These are phyloP conservation scores for Xylaria bambusicola DNA, from an alignment of 495 filamentous ascomycete species.

Conservation along the genomic window DNA sequence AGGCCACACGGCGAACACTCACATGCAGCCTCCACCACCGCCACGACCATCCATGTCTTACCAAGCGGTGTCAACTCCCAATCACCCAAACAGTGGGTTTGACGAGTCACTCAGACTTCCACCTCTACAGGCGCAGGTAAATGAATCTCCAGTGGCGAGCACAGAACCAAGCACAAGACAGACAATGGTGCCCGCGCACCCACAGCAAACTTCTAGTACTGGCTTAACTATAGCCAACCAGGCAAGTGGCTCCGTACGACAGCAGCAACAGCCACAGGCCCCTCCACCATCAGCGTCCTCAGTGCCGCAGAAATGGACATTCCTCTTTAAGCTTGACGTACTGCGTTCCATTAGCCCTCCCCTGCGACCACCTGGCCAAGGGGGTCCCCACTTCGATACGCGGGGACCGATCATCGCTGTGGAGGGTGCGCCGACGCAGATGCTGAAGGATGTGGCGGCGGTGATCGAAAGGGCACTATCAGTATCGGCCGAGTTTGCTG, in stretches of 20 bases:
- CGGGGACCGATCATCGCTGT: conserved; percentile 81
- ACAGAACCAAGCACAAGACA: conserved; percentile 21
- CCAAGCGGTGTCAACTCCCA: conserved; percentile 21
- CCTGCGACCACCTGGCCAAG: conserved; percentile 49
- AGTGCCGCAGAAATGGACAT: conserved; percentile 23
- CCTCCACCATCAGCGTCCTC: conserved; percentile 6
- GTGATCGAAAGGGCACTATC: conserved; percentile 64
- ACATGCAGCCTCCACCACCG: conserved; percentile 31
- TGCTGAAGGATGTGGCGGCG: conserved; percentile 57
- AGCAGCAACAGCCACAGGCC: conserved; percentile 19
- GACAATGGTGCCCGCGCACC: neutral
- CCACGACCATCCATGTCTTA: conserved; percentile 26
- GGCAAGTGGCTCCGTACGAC: conserved; percentile 19
- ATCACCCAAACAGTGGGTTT: conserved; percentile 27
- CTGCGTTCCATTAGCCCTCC: conserved; percentile 41
- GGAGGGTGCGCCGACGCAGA: conserved; percentile 64
- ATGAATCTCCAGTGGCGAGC: conserved; percentile 25
- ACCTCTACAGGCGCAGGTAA: conserved; percentile 55
- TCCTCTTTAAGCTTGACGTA: conserved; percentile 34
- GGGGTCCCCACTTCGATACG: conserved; percentile 43
- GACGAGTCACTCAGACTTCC: conserved; percentile 56
- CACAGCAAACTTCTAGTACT: conserved; percentile 1
- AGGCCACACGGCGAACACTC: conserved; percentile 25
- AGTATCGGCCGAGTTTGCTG: conserved; percentile 58
- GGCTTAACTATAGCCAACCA: conserved; percentile 25